A percentile compares a stretch with the other conserved stretches of the same genome.
Evolutionary conservation across 352 stramenopile species (phyloP).

Genomic region (Phytophthora cryptogea): DNA sequence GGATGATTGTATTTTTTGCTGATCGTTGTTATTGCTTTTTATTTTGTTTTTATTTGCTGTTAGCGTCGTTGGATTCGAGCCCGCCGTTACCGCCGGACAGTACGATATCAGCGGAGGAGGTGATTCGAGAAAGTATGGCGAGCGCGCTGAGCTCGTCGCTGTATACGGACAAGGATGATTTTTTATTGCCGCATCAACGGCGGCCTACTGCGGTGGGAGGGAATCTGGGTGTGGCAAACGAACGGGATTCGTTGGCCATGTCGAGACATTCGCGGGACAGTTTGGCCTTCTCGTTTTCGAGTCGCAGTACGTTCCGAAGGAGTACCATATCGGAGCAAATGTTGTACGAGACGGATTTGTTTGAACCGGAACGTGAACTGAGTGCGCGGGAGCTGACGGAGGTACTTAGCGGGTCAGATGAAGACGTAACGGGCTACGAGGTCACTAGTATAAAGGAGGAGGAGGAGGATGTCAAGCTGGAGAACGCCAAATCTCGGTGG

Average conservation of each 20-base stretch:
- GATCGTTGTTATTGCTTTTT: slow-evolving; percentile 9
- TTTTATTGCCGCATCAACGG: slow-evolving; percentile 45
- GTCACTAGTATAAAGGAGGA: slow-evolving; percentile 88
- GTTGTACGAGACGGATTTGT: slow-evolving; percentile 82
- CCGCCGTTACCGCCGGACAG: slow-evolving; percentile 76
- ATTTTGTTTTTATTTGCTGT: slow-evolving; percentile 2
- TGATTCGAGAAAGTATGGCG: slow-evolving; percentile 85
- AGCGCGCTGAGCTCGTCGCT: slow-evolving; percentile 73
- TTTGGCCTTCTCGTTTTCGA: slow-evolving; percentile 73
- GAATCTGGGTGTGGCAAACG: slow-evolving; percentile 18
- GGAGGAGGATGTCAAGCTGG: slow-evolving; percentile 81
- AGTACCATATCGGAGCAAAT: slow-evolving; percentile 87
- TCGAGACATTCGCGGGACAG: slow-evolving; percentile 46
- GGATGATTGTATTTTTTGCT: slow-evolving; percentile 15
- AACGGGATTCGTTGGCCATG: slow-evolving; percentile 46
- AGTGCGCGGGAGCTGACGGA: slow-evolving; percentile 76
- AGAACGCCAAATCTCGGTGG: slow-evolving; percentile 84
- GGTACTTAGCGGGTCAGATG: slow-evolving; percentile 65
- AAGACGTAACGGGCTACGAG: slow-evolving; percentile 69
- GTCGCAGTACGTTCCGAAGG: slow-evolving; percentile 76
- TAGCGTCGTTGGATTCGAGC: slow-evolving; percentile 64
- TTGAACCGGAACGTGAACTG: slow-evolving; percentile 80
- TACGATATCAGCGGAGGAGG: slow-evolving; percentile 85
- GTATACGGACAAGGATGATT: slow-evolving; percentile 78
- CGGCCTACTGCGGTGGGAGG: slow-evolving; percentile 31